A percentile compares a stretch with the other conserved stretches of the same genome.
phyloP scores from a whole-genome alignment of 305 asterid genomes.

The Fraxinus velutina region DNA sequence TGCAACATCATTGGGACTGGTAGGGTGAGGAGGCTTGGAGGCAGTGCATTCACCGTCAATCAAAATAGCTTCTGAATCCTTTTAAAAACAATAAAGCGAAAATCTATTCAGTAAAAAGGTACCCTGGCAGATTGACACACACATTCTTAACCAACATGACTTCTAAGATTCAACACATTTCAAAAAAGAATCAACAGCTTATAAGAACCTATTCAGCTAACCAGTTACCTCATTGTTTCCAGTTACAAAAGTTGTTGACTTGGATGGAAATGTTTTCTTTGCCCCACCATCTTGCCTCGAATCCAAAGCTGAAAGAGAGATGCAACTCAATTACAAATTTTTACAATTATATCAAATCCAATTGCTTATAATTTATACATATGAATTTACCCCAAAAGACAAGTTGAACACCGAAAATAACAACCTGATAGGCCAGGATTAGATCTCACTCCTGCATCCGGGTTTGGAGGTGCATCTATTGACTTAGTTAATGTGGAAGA shows the following conservation, averaged over 20 bases:
- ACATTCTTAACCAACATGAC: not conserved
- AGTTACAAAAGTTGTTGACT: conserved; percentile 32
- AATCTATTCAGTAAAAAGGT: conserved; percentile 9
- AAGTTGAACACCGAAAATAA: conserved; percentile 15
- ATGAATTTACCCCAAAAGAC: not conserved
- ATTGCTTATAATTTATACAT: not conserved
- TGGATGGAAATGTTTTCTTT: conserved; percentile 28
- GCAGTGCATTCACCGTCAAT: conserved; percentile 42
- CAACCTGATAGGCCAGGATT: conserved; percentile 46
- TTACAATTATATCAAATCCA: conserved; percentile 13
- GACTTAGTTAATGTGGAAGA: conserved; percentile 29
- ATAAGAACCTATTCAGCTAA: not conserved
- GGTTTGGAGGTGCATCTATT: conserved; percentile 28
- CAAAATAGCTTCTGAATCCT: conserved; percentile 42
- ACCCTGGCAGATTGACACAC: not conserved
- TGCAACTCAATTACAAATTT: conserved; percentile 15
- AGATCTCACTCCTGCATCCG: conserved; percentile 41
- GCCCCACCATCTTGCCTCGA: conserved; percentile 32
- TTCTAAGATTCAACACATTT: not conserved
- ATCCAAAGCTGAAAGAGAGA: conserved; percentile 43
- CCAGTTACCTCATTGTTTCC: conserved; percentile 48
- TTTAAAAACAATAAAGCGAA: conserved; percentile 10
- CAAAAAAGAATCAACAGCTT: conserved; percentile 11
- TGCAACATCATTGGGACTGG: conserved; percentile 30
- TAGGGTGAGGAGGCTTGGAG: conserved; percentile 9